These are phyloP conservation scores for Moringa oleifera DNA, from an alignment of 345 rosid species.

Conservation along the genomic window DNA sequence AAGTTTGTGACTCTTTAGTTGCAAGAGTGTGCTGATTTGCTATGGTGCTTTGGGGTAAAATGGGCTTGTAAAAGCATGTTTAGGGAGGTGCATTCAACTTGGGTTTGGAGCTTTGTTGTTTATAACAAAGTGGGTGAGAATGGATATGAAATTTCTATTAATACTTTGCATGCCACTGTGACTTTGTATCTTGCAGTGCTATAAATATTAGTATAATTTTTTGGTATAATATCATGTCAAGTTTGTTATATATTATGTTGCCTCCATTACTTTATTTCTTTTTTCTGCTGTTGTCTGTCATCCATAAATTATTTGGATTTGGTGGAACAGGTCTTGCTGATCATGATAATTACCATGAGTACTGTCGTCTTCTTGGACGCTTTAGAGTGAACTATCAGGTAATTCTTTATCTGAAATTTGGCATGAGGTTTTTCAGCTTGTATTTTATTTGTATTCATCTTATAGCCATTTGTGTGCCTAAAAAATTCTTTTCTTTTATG, in stretches of 20 bases:
- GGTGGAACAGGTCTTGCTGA: conserved; percentile 90
- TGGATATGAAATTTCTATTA: no score
- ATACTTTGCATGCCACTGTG: no score
- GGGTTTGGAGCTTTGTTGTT: no score
- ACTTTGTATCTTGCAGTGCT: neutral
- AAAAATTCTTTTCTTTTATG: neutral
- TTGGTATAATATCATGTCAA: conserved; percentile 1
- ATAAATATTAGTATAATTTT: neutral
- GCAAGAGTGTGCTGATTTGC: neutral
- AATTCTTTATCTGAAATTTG: conserved; percentile 5
- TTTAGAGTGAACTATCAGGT: conserved; percentile 97
- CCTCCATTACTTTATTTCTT: neutral
- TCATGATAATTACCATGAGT: conserved; percentile 99
- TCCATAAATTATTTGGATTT: conserved; percentile 12
- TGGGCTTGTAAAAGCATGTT: neutral
- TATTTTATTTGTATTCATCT: conserved; percentile 1
- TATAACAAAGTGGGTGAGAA: no score
- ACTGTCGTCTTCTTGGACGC: conserved; percentile 97
- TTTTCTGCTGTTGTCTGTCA: conserved; percentile 4
- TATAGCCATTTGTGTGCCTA: conserved; percentile 4
- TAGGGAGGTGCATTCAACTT: neutral
- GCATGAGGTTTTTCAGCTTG: conserved; percentile 5
- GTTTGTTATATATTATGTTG: conserved; percentile 5
- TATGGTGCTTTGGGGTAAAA: neutral
- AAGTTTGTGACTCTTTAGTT: neutral